These are phyloP conservation scores for Allium cepa DNA, from an alignment of 106 monocot species.

Conservation along the genomic window DNA sequence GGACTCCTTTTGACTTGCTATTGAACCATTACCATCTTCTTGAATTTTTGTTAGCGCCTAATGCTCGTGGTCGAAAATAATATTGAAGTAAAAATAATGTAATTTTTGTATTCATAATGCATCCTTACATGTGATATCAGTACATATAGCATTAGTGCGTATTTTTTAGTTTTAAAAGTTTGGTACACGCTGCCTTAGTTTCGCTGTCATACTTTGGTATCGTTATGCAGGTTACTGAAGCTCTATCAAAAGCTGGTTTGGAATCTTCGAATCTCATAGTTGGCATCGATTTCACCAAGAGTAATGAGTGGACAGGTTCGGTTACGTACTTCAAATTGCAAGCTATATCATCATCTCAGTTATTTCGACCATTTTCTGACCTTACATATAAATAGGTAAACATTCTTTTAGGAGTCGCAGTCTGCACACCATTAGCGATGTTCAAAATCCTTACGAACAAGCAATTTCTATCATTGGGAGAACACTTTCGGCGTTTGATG, in stretches of 20 bases:
- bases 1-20: no score
- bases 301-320: constrained; percentile 92
- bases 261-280: constrained; percentile 85
- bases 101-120: not conserved
- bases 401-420: constrained; percentile 59
- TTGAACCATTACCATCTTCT: not conserved
- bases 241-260: constrained; percentile 76
- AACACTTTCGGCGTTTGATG: constrained; percentile 81
- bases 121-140: not conserved
- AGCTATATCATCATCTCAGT: no score
- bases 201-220: not conserved
- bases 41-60: not conserved
- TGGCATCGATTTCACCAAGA: constrained; percentile 96
- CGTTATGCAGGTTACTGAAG: constrained; percentile 70
- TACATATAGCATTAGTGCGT: not conserved
- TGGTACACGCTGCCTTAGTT: not conserved
- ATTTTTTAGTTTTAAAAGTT: not conserved
- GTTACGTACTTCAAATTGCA: constrained; percentile 8
- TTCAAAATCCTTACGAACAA: constrained; percentile 83
- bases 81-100: not conserved
- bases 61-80: not conserved
- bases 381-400: constrained; percentile 49
- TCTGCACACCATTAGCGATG: constrained; percentile 64
- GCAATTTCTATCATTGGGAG: constrained; percentile 89
- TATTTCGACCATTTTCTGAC: not conserved